Evolutionary conservation across 345 rosid species (phyloP).

Genomic region (Salix udensis): DNA sequence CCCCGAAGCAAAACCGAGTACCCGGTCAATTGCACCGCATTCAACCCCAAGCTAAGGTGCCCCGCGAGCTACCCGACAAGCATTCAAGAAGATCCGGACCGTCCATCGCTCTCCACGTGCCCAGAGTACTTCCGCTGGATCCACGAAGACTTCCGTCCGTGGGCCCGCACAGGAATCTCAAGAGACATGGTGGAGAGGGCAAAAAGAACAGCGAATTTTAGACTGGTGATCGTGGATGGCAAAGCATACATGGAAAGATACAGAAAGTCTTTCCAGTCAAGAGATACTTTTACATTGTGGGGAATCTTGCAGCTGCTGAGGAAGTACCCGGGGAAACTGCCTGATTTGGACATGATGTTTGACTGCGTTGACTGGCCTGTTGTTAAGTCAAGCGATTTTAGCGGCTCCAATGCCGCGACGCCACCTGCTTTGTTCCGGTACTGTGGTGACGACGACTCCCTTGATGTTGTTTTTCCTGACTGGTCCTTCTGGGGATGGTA

Average conservation of each 20-base stretch:
- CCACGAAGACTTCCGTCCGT: constrained; percentile 25
- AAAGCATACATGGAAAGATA: constrained; percentile 21
- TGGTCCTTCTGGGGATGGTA: constrained; percentile 41
- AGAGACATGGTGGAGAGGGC: constrained; percentile 25
- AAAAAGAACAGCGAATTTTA: constrained; percentile 17
- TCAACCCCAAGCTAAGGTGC: constrained; percentile 32
- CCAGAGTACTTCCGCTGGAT: constrained; percentile 29
- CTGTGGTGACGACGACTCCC: constrained; percentile 19
- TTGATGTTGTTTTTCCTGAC: constrained; percentile 29
- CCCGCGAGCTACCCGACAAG: constrained; percentile 36
- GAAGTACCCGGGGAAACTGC: constrained; percentile 28
- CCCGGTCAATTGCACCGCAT: constrained; percentile 47
- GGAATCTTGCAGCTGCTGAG: constrained; percentile 28
- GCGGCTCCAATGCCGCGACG: not conserved
- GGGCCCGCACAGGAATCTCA: constrained; percentile 25
- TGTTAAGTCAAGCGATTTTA: not conserved
- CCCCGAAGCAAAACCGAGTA: constrained; percentile 23
- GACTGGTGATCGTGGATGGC: constrained; percentile 18
- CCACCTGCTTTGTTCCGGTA: constrained; percentile 34
- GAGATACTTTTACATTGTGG: constrained; percentile 30
- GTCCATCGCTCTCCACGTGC: constrained; percentile 11
- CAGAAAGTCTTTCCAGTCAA: constrained; percentile 13
- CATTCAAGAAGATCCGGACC: constrained; percentile 15
- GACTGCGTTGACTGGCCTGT: constrained; percentile 35
- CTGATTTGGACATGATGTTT: constrained; percentile 32